Percentiles rank a stretch among this genome's conserved stretches.
Conservation (phyloP, 2,329 filamentous ascomycete genomes). For the Sporothrix pseudoabietina region DNA sequence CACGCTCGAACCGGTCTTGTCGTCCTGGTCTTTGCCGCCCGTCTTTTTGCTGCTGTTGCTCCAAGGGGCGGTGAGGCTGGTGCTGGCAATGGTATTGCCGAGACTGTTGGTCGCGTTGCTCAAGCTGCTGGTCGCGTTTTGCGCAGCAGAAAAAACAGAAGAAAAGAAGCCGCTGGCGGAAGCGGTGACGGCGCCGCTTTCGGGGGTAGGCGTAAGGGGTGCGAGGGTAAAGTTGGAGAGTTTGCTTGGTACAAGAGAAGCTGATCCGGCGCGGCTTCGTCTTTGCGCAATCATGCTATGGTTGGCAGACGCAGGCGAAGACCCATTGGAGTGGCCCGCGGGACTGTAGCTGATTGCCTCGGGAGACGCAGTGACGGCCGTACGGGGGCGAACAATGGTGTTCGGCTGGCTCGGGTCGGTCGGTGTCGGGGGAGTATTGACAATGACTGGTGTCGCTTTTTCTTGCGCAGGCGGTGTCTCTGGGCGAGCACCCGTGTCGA, state of each 20-base stretch:
- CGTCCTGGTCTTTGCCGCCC: constrained; percentile 26
- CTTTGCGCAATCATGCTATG: constrained; percentile 73
- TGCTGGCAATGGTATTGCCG: constrained; percentile 50
- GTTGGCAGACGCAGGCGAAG: constrained; percentile 49
- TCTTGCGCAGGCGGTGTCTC: constrained; percentile 53
- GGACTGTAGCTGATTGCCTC: constrained; percentile 32
- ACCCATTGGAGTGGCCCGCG: constrained; percentile 52
- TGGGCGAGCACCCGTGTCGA: constrained; percentile 44
- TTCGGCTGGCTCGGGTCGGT: constrained; percentile 48
- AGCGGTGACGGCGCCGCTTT: constrained; percentile 57
- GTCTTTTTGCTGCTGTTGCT: constrained; percentile 42
- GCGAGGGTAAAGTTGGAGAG: constrained; percentile 74
- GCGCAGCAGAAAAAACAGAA: constrained; percentile 86
- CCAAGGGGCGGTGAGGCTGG: constrained; percentile 55
- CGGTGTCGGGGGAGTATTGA: constrained; percentile 68
- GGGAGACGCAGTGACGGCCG: constrained; percentile 19
- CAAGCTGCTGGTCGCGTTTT: constrained; percentile 80
- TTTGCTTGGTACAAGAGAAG: constrained; percentile 73
- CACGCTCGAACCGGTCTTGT: constrained; percentile 17
- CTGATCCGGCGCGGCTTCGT: constrained; percentile 56
- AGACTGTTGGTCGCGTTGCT: constrained; percentile 65
- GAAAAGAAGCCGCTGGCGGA: constrained; percentile 82
- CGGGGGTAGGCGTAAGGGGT: constrained; percentile 74
- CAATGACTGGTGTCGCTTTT: constrained; percentile 56
- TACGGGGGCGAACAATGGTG: constrained; percentile 24